Percentiles rank a stretch among this genome's conserved stretches.
These are phyloP conservation scores for Fagopyrum tataricum DNA, from an alignment of 148 eudicot genomes.

Conservation along the genomic window DNA sequence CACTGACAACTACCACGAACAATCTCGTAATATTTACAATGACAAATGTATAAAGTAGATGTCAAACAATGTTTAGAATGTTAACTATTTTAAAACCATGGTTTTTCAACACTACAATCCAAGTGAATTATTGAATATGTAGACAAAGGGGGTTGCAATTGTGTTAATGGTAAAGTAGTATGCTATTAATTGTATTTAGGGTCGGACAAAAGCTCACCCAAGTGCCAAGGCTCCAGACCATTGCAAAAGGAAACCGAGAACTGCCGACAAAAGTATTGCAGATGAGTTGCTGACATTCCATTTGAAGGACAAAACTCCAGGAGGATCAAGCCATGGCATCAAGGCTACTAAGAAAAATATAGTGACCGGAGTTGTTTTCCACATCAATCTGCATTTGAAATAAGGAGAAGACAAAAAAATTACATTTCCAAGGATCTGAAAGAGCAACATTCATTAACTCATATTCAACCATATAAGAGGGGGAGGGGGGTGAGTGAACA, in stretches of 20 bases:
- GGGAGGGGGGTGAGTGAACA: background rate
- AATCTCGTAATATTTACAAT: too few species aligned
- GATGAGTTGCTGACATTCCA: conserved; percentile 54
- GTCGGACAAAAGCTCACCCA: conserved; percentile 39
- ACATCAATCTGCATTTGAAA: conserved; percentile 64
- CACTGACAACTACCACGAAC: too few species aligned
- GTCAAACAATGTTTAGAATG: too few species aligned
- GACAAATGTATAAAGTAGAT: too few species aligned
- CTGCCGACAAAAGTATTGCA: conserved; percentile 57
- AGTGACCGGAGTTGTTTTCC: conserved; percentile 87
- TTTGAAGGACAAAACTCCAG: conserved; percentile 63
- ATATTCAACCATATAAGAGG: background rate
- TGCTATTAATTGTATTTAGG: background rate
- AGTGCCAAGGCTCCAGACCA: conserved; percentile 94
- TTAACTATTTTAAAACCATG: too few species aligned
- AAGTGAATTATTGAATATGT: background rate
- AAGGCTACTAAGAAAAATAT: conserved; percentile 66
- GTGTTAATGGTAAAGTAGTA: background rate
- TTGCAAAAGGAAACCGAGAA: conserved; percentile 77
- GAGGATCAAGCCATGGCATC: conserved; percentile 88
- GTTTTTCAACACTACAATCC: background rate
- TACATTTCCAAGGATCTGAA: background rate
- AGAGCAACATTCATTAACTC: background rate
- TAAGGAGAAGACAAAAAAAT: background rate
- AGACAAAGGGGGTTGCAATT: background rate